Evolutionary conservation across 164 flowering plant species (phyloP).

Genomic region (Annona cherimola): DNA sequence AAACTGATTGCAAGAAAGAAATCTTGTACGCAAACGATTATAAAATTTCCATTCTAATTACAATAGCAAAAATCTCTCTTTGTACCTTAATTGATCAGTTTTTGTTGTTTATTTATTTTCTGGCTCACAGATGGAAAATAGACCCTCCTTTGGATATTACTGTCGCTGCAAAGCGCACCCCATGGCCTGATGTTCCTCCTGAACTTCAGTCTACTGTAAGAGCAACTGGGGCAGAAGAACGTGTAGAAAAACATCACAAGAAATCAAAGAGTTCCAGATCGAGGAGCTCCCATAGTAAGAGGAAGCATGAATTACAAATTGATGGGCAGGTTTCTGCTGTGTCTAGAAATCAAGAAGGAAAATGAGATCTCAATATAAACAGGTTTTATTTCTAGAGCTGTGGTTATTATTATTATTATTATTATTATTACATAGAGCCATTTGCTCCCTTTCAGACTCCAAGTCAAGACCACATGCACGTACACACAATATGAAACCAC

Average conservation of each 20-base stretch:
- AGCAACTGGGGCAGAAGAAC: conserved; percentile 28
- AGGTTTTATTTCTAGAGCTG: conserved; percentile 1
- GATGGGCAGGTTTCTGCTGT: conserved; percentile 33
- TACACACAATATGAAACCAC: too few species aligned
- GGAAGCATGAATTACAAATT: conserved; percentile 46
- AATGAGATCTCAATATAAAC: neutral
- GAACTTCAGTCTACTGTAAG: conserved; percentile 59
- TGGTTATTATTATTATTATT: too few species aligned
- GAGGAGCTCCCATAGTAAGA: conserved; percentile 54
- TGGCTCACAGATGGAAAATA: conserved; percentile 78
- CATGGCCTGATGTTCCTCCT: conserved; percentile 96
- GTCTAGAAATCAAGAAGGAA: conserved; percentile 21
- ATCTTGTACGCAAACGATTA: too few species aligned
- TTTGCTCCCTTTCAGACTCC: neutral
- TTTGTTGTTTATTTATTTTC: too few species aligned
- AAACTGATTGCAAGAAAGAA: too few species aligned
- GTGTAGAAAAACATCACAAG: conserved; percentile 35
- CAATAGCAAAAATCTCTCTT: too few species aligned
- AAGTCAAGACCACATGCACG: neutral
- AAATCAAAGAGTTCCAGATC: conserved; percentile 43
- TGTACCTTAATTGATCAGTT: too few species aligned
- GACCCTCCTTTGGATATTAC: conserved; percentile 87
- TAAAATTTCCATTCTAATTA: too few species aligned
- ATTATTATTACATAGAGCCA: too few species aligned
- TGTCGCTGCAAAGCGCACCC: conserved; percentile 84